phyloP scores from a whole-genome alignment of 2,329 filamentous ascomycete species.

The Curvularia hawaiiensis region DNA sequence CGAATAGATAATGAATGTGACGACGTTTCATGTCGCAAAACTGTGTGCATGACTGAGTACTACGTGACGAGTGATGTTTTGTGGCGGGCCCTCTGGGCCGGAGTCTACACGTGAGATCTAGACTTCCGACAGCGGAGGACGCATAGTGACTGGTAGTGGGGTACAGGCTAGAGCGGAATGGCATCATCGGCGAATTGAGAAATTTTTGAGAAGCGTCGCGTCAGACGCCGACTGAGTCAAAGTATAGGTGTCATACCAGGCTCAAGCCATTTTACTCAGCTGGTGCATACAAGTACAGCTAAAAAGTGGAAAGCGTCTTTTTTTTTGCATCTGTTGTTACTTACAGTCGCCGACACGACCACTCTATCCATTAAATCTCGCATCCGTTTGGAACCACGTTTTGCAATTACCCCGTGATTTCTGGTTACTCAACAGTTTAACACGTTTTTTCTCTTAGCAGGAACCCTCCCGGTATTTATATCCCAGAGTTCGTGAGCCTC shows the following conservation, averaged over 20 bases:
- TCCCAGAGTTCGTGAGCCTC: slow-evolving; percentile 6
- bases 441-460: not conserved
- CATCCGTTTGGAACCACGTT: slow-evolving; percentile 12
- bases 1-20: slow-evolving; percentile 28
- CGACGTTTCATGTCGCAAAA: slow-evolving; percentile 10
- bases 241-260: slow-evolving; percentile 17
- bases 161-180: slow-evolving; percentile 32
- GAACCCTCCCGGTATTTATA: slow-evolving; percentile 3
- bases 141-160: slow-evolving; percentile 19
- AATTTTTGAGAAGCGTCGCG: slow-evolving; percentile 32
- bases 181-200: slow-evolving; percentile 41
- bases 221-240: slow-evolving; percentile 25
- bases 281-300: slow-evolving; percentile 7
- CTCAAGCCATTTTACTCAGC: slow-evolving; percentile 11
- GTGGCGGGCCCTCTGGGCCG: not conserved
- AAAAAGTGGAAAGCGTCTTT: slow-evolving; percentile 23
- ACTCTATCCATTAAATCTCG: slow-evolving; percentile 20
- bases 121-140: slow-evolving; percentile 17
- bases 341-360: slow-evolving; percentile 19
- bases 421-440: not conserved
- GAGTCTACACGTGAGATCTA: not conserved
- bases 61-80: not conserved
- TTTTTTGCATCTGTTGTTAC: slow-evolving; percentile 24
- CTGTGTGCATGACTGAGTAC: not conserved
- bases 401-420: slow-evolving; percentile 12